phyloP scores from a whole-genome alignment of 768 basidiomycete species.

The Collybia sp. region DNA sequence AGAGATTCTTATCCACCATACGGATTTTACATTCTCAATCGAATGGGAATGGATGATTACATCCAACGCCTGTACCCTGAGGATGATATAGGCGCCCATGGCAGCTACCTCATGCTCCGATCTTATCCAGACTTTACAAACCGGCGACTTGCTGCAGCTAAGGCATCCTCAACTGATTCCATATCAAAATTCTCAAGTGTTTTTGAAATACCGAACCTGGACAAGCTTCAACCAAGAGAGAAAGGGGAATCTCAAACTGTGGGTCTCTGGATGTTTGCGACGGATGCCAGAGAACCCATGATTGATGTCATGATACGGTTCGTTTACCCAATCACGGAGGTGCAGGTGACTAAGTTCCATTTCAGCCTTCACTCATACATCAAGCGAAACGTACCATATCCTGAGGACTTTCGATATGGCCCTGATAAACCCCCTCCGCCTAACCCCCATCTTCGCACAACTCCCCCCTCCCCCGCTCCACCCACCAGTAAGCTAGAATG shows the following conservation, averaged over 20 bases:
- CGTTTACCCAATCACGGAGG: constrained; percentile 7
- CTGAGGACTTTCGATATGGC: constrained; percentile 66
- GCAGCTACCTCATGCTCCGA: constrained; percentile 68
- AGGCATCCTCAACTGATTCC: constrained; percentile 23
- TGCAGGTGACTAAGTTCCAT: not conserved
- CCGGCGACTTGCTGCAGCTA: constrained; percentile 35
- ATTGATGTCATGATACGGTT: constrained; percentile 68
- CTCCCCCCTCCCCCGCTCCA: constrained; percentile 17
- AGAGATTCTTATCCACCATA: constrained; percentile 79
- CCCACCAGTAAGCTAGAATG: not conserved
- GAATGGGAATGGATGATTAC: constrained; percentile 76
- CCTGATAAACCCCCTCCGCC: constrained; percentile 63
- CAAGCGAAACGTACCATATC: constrained; percentile 63
- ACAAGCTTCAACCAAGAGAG: constrained; percentile 36
- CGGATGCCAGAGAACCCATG: constrained; percentile 66
- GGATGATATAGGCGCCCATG: constrained; percentile 62
- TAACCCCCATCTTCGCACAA: constrained; percentile 29
- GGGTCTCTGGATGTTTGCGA: constrained; percentile 73
- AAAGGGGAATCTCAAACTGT: constrained; percentile 58
- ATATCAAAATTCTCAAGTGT: constrained; percentile 45
- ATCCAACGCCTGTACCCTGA: constrained; percentile 72
- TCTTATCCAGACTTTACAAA: constrained; percentile 67
- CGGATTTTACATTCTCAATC: constrained; percentile 82
- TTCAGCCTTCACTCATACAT: constrained; percentile 59
- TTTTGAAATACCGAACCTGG: constrained; percentile 42